Evolutionary conservation across 2,329 filamentous ascomycete genomes (phyloP).

Genomic region (Aspergillus floridensis): DNA sequence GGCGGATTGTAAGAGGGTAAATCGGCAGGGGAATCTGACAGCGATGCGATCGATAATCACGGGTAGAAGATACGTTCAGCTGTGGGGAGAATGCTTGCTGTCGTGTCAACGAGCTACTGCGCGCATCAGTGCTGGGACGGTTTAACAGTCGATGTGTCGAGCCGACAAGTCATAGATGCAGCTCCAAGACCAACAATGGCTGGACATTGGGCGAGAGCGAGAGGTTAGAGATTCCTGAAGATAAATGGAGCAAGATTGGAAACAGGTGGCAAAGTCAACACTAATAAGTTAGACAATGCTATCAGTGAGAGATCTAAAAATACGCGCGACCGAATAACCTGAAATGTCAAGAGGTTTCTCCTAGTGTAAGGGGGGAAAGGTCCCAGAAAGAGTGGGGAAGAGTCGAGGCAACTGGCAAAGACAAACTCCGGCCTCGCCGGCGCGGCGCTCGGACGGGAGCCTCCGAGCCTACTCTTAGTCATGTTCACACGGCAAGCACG

Average conservation of each 20-base stretch:
- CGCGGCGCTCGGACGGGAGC: no score
- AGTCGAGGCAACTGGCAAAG: not conserved
- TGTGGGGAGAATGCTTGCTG: not conserved
- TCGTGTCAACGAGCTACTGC: not conserved
- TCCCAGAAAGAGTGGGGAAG: not conserved
- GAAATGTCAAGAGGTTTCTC: not conserved
- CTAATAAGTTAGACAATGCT: not conserved
- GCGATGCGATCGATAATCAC: not conserved
- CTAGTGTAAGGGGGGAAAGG: not conserved
- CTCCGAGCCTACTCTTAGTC: no score
- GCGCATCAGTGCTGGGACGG: conserved; percentile 5
- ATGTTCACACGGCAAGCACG: no score
- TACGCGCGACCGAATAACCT: not conserved
- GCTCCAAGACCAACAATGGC: conserved; percentile 12
- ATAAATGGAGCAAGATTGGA: not conserved
- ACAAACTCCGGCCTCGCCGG: no score
- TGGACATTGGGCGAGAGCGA: conserved; percentile 16
- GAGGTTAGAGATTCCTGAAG: not conserved
- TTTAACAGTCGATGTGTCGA: conserved; percentile 7
- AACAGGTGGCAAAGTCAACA: not conserved
- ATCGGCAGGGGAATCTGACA: not conserved
- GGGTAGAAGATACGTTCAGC: not conserved
- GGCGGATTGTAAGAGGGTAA: not conserved
- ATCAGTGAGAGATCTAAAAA: not conserved
- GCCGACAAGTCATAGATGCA: conserved; percentile 18